Evolutionary conservation across 2,329 filamentous ascomycete species (phyloP), one percentile per base, ranked within the genome.

Genomic region (Nakataea oryzae): DNA sequence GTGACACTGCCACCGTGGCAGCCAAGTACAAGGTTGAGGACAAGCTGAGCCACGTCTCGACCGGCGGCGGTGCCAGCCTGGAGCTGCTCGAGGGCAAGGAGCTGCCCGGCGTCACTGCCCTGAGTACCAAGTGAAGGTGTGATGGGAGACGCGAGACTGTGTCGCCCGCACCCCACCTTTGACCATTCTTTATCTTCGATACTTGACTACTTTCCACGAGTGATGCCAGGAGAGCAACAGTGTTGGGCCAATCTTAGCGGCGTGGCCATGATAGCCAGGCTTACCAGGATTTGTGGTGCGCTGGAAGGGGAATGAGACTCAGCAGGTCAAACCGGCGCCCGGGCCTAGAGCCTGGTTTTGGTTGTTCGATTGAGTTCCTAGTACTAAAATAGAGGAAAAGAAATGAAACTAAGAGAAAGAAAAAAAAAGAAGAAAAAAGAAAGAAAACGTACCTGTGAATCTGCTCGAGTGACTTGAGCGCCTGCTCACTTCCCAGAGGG

Each of bases 41-140:
- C 78, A 96, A 97, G 86, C 85, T 97, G 73, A 97, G 92, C 81
- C 95, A 99, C 81, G 95, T 99, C 66, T 96, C 92, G 60, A 99
- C 95, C 34, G 95, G 95, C 69, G 95, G 95, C 73, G 95, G 95
- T 79, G 95, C 95, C 68, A 93, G 89, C 70, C 82, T 99, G 73
- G 95, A 99, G 84, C 82, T 99, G 71, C 86, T 99, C 66, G 95
- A 99, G 85, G 95, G 95, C 78, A 99, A 99, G 86, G 93, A 91
- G 67, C 83, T 99, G 72, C 95, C 95, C 63, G 95, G 95, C 82
- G 93, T 99, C 66, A 82, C 84, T 72, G 93, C 93, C 70, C 86
- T 99, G 75, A 97, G 93, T 78, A 86, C 83, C 78, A 86, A 86
- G 80, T 88, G 80, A 81, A 75, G 68, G 30, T 30, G n/a, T 34